Evolutionary conservation across 768 basidiomycete genomes (phyloP).

Genomic region (Rhodotorula kratochvilovae): DNA sequence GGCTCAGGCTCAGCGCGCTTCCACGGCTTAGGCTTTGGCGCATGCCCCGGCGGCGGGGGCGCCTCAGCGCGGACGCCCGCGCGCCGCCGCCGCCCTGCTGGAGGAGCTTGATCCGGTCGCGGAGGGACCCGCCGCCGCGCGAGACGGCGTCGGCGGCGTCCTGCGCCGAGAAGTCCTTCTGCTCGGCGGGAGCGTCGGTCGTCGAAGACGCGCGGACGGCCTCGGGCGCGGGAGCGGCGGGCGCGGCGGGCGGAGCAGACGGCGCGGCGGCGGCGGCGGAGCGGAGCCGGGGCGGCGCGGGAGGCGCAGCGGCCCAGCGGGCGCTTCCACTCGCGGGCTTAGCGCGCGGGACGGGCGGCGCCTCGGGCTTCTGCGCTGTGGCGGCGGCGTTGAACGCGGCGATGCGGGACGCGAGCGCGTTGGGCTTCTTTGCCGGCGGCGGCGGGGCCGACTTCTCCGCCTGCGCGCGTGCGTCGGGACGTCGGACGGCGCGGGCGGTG

Average conservation of each 20-base stretch:
- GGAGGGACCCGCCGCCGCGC: conserved; percentile 63
- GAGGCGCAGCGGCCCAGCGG: neutral
- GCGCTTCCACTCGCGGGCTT: conserved; percentile 25
- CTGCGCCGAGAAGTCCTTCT: conserved; percentile 53
- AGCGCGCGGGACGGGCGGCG: conserved; percentile 1
- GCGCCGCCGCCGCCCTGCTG: conserved; percentile 57
- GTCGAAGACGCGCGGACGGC: neutral
- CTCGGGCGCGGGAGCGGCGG: neutral
- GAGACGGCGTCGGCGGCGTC: conserved; percentile 86
- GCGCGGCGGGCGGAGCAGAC: neutral
- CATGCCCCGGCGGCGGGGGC: conserved; percentile 55
- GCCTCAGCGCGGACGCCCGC: conserved; percentile 57
- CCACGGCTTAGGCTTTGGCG: conserved; percentile 51
- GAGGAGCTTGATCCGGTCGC: conserved; percentile 90
- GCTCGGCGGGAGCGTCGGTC: conserved; percentile 14
- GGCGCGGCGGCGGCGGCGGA: conserved; percentile 12
- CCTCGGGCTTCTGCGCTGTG: neutral
- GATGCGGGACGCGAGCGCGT: conserved; percentile 24
- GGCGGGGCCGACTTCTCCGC: neutral
- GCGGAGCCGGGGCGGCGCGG: neutral
- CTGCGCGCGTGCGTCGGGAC: neutral
- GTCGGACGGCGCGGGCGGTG: neutral
- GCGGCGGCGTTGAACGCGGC: conserved; percentile 20
- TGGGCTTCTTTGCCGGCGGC: conserved; percentile 28
- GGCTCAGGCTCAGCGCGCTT: conserved; percentile 54